Conservation (phyloP, 768 basidiomycete genomes). For the Boletus insuetus region DNA sequence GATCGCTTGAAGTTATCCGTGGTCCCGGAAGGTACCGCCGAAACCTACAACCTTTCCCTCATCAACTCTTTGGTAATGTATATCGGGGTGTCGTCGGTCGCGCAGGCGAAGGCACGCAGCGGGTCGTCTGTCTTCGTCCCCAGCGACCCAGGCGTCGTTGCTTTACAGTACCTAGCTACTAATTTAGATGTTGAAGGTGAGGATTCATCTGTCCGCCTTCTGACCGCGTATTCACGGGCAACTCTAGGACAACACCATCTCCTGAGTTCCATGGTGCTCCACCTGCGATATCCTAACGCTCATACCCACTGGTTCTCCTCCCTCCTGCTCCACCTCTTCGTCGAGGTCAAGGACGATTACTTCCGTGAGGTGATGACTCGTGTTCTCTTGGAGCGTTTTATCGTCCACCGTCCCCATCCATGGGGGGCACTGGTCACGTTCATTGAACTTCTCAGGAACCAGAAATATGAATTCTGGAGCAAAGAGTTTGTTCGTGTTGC, state of each 20-base stretch:
- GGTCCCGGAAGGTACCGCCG: slow-evolving; percentile 44
- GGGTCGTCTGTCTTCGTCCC: slow-evolving; percentile 79
- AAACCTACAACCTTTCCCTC: slow-evolving; percentile 82
- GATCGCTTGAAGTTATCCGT: slow-evolving; percentile 63
- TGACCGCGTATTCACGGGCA: not conserved
- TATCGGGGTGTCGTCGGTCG: slow-evolving; percentile 89
- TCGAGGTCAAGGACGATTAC: slow-evolving; percentile 70
- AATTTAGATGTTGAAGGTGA: slow-evolving; percentile 90
- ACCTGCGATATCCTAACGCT: slow-evolving; percentile 95
- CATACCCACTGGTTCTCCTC: slow-evolving; percentile 99
- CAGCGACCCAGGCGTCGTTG: slow-evolving; percentile 80
- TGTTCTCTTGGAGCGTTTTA: slow-evolving; percentile 89
- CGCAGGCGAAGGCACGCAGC: slow-evolving; percentile 82
- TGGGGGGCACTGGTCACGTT: slow-evolving; percentile 95
- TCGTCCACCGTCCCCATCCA: slow-evolving; percentile 93
- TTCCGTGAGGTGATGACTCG: slow-evolving; percentile 84
- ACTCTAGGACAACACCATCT: slow-evolving; percentile 88
- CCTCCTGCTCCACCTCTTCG: slow-evolving; percentile 83
- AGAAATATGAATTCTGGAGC: slow-evolving; percentile 89
- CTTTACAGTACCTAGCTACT: slow-evolving; percentile 77
- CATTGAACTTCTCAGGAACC: slow-evolving; percentile 88
- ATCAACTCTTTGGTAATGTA: slow-evolving; percentile 96
- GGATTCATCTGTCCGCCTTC: slow-evolving; percentile 12
- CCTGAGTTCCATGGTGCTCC: slow-evolving; percentile 87
- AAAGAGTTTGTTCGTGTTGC: slow-evolving; percentile 82